phyloP scores from a whole-genome alignment of 139 green algal species.

The Chlorella vulgaris region DNA sequence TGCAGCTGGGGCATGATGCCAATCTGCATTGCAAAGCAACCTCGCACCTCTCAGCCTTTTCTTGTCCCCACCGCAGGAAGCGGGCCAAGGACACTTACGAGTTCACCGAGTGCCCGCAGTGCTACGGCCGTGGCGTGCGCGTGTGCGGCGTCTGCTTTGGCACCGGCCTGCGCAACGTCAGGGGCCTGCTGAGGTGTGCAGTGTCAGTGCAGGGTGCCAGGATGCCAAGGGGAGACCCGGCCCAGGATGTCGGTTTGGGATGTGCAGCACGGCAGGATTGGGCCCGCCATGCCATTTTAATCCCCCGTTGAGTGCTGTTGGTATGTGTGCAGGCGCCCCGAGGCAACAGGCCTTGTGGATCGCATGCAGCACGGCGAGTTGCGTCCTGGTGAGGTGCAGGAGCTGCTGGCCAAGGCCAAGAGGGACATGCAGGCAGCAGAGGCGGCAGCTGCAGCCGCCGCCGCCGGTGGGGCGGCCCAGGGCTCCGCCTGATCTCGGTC shows the following conservation, averaged over 20 bases:
- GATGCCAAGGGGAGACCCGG: too few species aligned
- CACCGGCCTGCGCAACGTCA: slow-evolving; percentile 91
- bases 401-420: slow-evolving; percentile 26
- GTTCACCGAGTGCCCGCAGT: slow-evolving; percentile 98
- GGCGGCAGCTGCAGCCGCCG: background rate
- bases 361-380: slow-evolving; percentile 95
- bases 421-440: slow-evolving; percentile 15
- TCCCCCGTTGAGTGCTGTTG: too few species aligned
- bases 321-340: slow-evolving; percentile 70
- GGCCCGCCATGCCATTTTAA: too few species aligned
- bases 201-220: background rate
- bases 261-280: too few species aligned
- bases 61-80: slow-evolving; percentile 26
- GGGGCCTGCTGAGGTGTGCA: slow-evolving; percentile 81
- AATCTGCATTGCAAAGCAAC: background rate
- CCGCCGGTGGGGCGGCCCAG: background rate
- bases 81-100: slow-evolving; percentile 95
- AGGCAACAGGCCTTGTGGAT: slow-evolving; percentile 88
- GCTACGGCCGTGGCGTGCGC: slow-evolving; percentile 87
- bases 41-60: too few species aligned
- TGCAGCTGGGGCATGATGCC: too few species aligned
- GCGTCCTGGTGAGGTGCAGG: slow-evolving; percentile 53
- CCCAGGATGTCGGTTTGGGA: background rate
- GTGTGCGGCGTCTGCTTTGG: slow-evolving; percentile 97
- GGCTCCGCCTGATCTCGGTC: background rate